phyloP scores from a whole-genome alignment of 352 stramenopile genomes.

The Phytophthora pseudosyringae region DNA sequence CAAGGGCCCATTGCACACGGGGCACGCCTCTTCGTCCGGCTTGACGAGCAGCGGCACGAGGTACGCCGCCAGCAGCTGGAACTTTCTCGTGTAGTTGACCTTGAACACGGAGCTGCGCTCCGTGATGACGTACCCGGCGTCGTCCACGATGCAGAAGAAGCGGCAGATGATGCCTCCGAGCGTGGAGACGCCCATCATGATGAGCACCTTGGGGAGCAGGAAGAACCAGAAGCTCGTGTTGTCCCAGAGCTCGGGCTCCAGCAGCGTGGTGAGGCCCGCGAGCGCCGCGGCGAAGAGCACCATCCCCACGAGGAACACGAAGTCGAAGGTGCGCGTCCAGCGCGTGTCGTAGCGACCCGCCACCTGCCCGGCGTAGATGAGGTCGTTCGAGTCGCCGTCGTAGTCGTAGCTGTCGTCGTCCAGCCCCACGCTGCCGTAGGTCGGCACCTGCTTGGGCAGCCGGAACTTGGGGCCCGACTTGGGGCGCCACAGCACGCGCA shows the following conservation, averaged over 20 bases:
- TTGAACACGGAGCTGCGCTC: constrained; percentile 85
- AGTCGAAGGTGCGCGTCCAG: constrained; percentile 88
- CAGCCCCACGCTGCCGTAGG: constrained; percentile 72
- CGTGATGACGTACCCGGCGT: constrained; percentile 86
- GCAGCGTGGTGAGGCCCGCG: constrained; percentile 57
- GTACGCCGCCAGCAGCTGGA: constrained; percentile 82
- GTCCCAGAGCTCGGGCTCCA: constrained; percentile 65
- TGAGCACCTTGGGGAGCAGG: constrained; percentile 75
- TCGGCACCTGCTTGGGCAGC: constrained; percentile 78
- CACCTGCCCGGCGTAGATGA: constrained; percentile 84
- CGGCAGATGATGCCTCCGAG: constrained; percentile 81
- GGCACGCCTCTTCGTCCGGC: constrained; percentile 52
- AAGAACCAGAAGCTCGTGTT: constrained; percentile 85
- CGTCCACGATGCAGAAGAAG: constrained; percentile 85
- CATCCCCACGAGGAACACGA: constrained; percentile 80
- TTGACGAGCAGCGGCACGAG: constrained; percentile 82
- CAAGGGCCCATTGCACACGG: constrained; percentile 55
- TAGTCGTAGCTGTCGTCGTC: constrained; percentile 78
- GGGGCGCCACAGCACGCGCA: constrained; percentile 80
- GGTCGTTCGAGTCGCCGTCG: constrained; percentile 81
- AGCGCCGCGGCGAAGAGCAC: constrained; percentile 51
- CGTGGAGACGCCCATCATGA: constrained; percentile 85
- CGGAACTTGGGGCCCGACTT: constrained; percentile 81
- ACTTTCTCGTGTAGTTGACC: constrained; percentile 89
- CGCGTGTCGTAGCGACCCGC: constrained; percentile 83